Evolutionary conservation across 129 eudicot genomes (phyloP), one percentile per base, ranked within the genome.

Genomic region (Flaveria trinervia): DNA sequence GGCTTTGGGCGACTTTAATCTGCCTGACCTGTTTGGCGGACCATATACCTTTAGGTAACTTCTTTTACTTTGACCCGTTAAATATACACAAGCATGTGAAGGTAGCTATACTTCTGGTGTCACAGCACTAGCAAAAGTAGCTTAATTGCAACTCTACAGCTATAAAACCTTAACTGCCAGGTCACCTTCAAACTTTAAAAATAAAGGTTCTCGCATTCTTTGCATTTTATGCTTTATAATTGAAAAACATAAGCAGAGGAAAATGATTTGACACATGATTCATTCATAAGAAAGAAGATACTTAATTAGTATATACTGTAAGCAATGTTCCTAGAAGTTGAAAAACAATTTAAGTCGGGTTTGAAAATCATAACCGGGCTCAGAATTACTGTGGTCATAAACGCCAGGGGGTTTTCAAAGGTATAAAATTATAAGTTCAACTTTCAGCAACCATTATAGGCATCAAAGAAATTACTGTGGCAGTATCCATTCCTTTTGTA

Each of bases 181-280:
- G 65, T 59, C 65, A 59, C 15, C 65, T 16, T 59, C 36, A 59
- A 9, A 59, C 36, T 59, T 59, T 15, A 59, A 59, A 59, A 23
- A 25, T 23, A 9, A 59, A 11, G 15, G 65, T 23, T 54, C 25
- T 54, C 60, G 10, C 12, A 56, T 56, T 18, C 36, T 59, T 59
- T 59, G 65, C 65, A 62, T 62, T 62, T 28, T 15, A 65, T 36
- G 70, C n/a, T 65, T 26, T 18, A 22, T 18, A 57, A 57, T 10
- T 22, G 15, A 20, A 57, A 57, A 18, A 22, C 65, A 22, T 20
- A 57, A 3, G 65, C 65, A 57, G 10, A 57, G 65, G 23, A 57
- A 11, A 22, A 57, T 20, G 10, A 57, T 11, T 9, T 57, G 28
- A 2, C 30, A 57, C 33, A 20, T 61, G n/a, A 26, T 61, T 61